phyloP scores from a whole-genome alignment of 1,284 basidiomycete species.

The Microstroma glucosiphilum region DNA sequence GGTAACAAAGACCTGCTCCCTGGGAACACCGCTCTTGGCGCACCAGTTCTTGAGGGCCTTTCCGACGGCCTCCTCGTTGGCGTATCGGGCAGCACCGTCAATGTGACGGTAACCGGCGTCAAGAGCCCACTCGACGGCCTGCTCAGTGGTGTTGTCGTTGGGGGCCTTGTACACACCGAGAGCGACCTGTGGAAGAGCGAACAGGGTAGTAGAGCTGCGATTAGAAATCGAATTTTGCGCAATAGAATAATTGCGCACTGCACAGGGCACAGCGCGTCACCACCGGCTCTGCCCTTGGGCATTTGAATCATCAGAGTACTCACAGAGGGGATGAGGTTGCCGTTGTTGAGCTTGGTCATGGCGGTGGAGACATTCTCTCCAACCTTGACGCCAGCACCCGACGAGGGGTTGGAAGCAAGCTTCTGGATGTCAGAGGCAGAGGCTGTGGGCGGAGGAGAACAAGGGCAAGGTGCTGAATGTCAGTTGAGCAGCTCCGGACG shows the following conservation, averaged over 20 bases:
- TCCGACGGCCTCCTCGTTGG: conserved; percentile 50
- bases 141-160: conserved; percentile 48
- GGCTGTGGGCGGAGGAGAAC: background rate
- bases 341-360: conserved; percentile 9
- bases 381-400: conserved; percentile 7
- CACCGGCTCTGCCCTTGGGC: background rate
- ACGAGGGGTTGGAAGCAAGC: conserved; percentile 2
- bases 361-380: conserved; percentile 7
- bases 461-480: background rate
- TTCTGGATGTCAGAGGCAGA: conserved; percentile 4
- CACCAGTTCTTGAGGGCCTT: conserved; percentile 46
- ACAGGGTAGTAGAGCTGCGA: too few species aligned
- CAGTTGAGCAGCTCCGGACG: background rate
- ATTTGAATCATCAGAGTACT: too few species aligned
- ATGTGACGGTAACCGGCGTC: conserved; percentile 50
- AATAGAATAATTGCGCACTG: background rate
- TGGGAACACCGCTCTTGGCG: conserved; percentile 37
- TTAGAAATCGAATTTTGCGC: background rate
- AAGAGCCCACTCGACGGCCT: conserved; percentile 48
- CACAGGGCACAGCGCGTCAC: background rate
- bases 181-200: conserved; percentile 38
- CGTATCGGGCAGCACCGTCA: conserved; percentile 47
- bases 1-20: conserved; percentile 51
- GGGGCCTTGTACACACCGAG: conserved; percentile 50
- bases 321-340: conserved; percentile 6